These are phyloP conservation scores for Hymenoscyphus salicellus DNA, from an alignment of 2,329 filamentous ascomycete genomes.

Conservation along the genomic window DNA sequence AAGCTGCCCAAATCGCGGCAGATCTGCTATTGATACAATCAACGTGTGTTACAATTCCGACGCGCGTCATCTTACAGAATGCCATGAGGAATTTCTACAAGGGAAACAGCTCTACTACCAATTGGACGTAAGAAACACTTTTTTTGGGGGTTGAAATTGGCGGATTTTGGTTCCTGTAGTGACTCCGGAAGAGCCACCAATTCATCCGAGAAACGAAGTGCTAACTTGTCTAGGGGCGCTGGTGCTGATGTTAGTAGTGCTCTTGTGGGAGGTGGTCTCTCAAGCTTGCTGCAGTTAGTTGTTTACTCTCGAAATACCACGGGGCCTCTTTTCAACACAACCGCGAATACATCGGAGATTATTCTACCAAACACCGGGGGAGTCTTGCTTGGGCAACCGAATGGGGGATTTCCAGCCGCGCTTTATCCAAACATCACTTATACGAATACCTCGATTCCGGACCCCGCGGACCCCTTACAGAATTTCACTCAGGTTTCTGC, in stretches of 20 bases:
- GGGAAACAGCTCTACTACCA: slow-evolving; percentile 52
- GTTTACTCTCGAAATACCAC: slow-evolving; percentile 68
- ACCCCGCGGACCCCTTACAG: slow-evolving; percentile 28
- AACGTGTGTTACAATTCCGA: slow-evolving; percentile 68
- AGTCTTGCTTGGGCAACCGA: slow-evolving; percentile 54
- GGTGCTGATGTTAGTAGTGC: slow-evolving; percentile 67
- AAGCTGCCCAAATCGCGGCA: slow-evolving; percentile 75
- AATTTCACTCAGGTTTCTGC: slow-evolving; percentile 28
- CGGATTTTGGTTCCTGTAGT: background rate
- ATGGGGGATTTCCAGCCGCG: slow-evolving; percentile 64
- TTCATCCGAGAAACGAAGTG: background rate
- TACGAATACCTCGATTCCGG: slow-evolving; percentile 23
- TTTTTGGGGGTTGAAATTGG: background rate
- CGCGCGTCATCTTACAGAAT: slow-evolving; percentile 58
- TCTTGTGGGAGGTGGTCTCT: slow-evolving; percentile 53
- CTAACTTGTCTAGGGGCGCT: slow-evolving; percentile 39
- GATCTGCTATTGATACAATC: slow-evolving; percentile 78
- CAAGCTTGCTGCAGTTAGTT: slow-evolving; percentile 64
- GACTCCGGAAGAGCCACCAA: background rate
- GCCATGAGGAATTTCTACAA: slow-evolving; percentile 51
- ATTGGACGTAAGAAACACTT: slow-evolving; percentile 51
- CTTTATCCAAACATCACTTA: slow-evolving; percentile 82
- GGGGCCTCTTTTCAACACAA: slow-evolving; percentile 65
- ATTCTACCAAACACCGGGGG: slow-evolving; percentile 55
- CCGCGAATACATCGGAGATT: slow-evolving; percentile 51